phyloP scores from a whole-genome alignment of 2,329 filamentous ascomycete genomes.

The Talaromyces rugulosus region DNA sequence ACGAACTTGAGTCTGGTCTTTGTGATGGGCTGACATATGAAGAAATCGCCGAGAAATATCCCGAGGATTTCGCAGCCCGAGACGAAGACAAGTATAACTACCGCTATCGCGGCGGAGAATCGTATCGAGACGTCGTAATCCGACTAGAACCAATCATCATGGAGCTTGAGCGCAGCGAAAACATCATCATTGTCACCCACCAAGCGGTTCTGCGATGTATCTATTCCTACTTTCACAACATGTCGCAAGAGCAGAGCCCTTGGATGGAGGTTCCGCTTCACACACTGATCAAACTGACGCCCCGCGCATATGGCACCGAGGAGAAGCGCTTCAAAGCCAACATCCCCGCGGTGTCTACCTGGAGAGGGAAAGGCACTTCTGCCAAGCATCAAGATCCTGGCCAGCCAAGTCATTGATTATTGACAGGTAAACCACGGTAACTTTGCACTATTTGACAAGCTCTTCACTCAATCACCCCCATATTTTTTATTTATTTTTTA shows the following conservation, averaged over 20 bases:
- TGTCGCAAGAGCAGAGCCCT: conserved; percentile 83
- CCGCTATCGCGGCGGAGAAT: conserved; percentile 93
- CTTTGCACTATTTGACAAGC: not conserved
- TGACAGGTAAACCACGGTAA: not conserved
- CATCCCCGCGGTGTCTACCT: conserved; percentile 94
- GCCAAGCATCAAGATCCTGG: conserved; percentile 61
- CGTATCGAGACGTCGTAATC: conserved; percentile 93
- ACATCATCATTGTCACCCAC: conserved; percentile 96
- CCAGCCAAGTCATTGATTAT: conserved; percentile 6
- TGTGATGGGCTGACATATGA: conserved; percentile 96
- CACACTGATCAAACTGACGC: conserved; percentile 93
- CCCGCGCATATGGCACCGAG: conserved; percentile 87
- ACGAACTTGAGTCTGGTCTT: conserved; percentile 93
- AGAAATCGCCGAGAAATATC: conserved; percentile 85
- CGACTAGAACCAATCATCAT: conserved; percentile 98
- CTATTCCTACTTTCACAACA: conserved; percentile 98
- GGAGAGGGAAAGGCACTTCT: conserved; percentile 87
- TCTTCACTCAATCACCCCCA: not conserved
- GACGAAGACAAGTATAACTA: conserved; percentile 99
- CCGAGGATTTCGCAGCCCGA: conserved; percentile 90
- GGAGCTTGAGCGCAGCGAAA: conserved; percentile 93
- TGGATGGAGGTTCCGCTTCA: conserved; percentile 99
- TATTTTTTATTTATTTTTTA: not conserved
- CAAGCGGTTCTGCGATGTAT: conserved; percentile 96
- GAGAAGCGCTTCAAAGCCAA: conserved; percentile 84